Conservation (phyloP, 495 filamentous ascomycete species). For the Penicillium herquei region DNA sequence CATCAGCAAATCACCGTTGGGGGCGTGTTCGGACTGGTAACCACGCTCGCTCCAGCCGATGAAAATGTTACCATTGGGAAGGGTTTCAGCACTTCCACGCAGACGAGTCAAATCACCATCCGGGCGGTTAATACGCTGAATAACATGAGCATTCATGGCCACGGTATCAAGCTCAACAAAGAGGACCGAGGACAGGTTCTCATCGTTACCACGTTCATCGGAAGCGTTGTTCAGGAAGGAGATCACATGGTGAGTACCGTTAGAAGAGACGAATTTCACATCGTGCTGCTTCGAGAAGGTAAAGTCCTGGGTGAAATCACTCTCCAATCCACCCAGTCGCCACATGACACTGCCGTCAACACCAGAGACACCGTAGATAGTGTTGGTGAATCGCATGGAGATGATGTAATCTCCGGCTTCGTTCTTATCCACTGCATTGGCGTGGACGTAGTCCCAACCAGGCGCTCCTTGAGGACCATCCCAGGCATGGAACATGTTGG, state of each 20-base stretch:
- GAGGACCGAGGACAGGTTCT: slow-evolving; percentile 49
- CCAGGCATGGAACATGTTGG: slow-evolving; percentile 44
- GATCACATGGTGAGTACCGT: slow-evolving; percentile 49
- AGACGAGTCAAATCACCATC: slow-evolving; percentile 51
- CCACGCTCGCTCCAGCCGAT: slow-evolving; percentile 59
- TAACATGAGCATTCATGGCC: slow-evolving; percentile 45
- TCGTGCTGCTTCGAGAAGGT: slow-evolving; percentile 62
- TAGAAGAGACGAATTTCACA: slow-evolving; percentile 52
- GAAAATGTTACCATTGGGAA: slow-evolving; percentile 55
- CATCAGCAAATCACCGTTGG: slow-evolving; percentile 53
- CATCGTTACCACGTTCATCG: slow-evolving; percentile 39
- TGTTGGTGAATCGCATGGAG: slow-evolving; percentile 55
- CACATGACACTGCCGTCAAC: slow-evolving; percentile 56
- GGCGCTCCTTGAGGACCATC: slow-evolving; percentile 19
- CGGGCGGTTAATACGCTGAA: slow-evolving; percentile 44
- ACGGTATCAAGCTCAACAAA: slow-evolving; percentile 50
- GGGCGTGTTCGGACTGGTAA: slow-evolving; percentile 55
- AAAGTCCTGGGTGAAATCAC: slow-evolving; percentile 46
- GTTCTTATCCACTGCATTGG: slow-evolving; percentile 46
- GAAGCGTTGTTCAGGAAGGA: slow-evolving; percentile 57
- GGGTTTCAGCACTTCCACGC: slow-evolving; percentile 58
- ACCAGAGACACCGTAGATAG: slow-evolving; percentile 57
- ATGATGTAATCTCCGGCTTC: slow-evolving; percentile 55
- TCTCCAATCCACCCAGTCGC: slow-evolving; percentile 50
- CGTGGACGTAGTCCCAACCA: slow-evolving; percentile 44